Evolutionary conservation across 345 rosid genomes (phyloP).

Genomic region (Dimocarpus longan): DNA sequence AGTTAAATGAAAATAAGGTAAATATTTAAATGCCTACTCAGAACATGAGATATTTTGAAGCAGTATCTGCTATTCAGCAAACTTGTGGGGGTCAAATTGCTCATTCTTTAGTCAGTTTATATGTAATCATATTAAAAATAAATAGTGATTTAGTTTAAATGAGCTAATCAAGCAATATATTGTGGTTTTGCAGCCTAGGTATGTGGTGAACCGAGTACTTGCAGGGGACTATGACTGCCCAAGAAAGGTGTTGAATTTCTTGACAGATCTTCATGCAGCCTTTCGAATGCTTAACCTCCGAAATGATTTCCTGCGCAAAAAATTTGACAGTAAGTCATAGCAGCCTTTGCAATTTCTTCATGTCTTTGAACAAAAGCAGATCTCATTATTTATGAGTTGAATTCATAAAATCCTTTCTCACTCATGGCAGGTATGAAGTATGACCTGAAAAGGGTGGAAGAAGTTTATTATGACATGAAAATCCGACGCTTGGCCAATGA

Average conservation of each 20-base stretch:
- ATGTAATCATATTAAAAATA: not conserved
- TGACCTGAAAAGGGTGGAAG: constrained; percentile 83
- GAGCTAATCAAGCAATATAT: not conserved
- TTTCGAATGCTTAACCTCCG: constrained; percentile 96
- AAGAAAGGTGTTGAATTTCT: constrained; percentile 77
- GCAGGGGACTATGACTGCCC: constrained; percentile 94
- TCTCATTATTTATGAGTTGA: not conserved
- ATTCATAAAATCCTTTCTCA: constrained; percentile 5
- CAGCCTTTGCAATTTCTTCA: not conserved
- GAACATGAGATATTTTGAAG: no score
- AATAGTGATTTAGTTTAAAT: not conserved
- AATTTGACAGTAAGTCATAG: constrained; percentile 69
- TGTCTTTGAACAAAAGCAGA: not conserved
- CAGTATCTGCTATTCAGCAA: not conserved
- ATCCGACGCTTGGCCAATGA: constrained; percentile 67
- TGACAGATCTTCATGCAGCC: constrained; percentile 85
- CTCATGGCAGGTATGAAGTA: constrained; percentile 73
- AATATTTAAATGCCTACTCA: no score
- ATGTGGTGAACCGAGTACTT: constrained; percentile 87
- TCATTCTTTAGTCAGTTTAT: not conserved
- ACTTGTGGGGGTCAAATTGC: not conserved
- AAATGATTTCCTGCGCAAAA: constrained; percentile 95
- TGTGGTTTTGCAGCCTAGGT: constrained; percentile 67
- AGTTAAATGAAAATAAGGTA: not conserved
- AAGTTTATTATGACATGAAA: constrained; percentile 87